Base-by-base conservation (phyloP, 2,329 filamentous ascomycete genomes). In the Rhinocladiella similis region DNA sequence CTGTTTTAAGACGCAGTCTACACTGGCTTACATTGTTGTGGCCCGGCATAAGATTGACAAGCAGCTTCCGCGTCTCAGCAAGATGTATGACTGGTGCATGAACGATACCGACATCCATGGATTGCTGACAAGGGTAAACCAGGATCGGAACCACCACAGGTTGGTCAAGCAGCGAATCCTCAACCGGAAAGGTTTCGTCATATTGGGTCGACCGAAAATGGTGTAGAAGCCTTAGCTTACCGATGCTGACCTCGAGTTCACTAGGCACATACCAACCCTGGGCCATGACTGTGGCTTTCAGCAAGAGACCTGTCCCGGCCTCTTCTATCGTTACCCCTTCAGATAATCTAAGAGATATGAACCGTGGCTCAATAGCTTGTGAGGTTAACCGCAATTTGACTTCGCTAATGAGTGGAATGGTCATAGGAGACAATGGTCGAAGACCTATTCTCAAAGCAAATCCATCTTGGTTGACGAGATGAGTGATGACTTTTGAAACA, bases 51-150 rank as follows among this genome's bases (percentile, higher is more conserved):
- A 96, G 73, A 49, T 85, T 80, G 18, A 99, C 76, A 56, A 96
- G 89, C 0, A 97, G 77, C 0, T 84, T 86, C 55, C 89, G 89
- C 65, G 87, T 86, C 63, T 86, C 86, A 68, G 95, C 90, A 4
- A 99, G 83, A 60, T 93, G 86, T 20, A 95, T 87, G 43, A 86
- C 77, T 59, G 83, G 87, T 0, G 89, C 85, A 0, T 89, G 79
- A 41, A 77, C 79, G 6, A 95, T 75, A 47, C 80, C 81, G 2
- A 89, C 36, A 2, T 42, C 42, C 14, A 62, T 54, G 7, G 50
- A 52, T 16, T 49, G 50, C 14, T 42, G 18, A 27, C 56, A 39
- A 14, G 63, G 62, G 41, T 65, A 65, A 22, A 65, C 45, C 29
- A 64, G 57, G 16, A 65, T 53, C 3, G 59, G 61, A 12, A 52